Evolutionary conservation across 225 moss, liverwort and hornwort genomes (phyloP).

Genomic region (Pseudoscleropodium purum): DNA sequence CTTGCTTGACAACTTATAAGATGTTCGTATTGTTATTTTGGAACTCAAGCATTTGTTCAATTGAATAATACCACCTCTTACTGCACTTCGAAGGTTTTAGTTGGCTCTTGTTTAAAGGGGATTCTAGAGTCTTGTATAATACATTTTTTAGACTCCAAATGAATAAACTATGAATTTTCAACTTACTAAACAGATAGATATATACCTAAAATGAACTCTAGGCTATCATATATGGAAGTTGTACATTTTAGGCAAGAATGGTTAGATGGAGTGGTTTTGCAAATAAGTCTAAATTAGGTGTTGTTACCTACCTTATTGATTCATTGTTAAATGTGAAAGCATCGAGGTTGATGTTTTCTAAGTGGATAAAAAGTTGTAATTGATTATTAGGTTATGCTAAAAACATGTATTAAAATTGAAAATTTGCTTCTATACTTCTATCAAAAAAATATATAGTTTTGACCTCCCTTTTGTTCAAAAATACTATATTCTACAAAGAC

Average conservation of each 20-base stretch:
- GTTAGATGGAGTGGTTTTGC: background rate
- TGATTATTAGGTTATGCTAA: rapidly evolving
- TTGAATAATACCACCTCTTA: background rate
- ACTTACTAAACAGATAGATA: rapidly evolving
- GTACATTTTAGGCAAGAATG: background rate
- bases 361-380: background rate
- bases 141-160: background rate
- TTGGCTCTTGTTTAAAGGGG: rapidly evolving
- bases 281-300: background rate
- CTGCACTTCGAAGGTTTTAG: background rate
- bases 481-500: no score
- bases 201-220: rapidly evolving
- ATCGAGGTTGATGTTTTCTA: background rate
- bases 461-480: background rate
- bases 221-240: background rate
- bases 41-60: background rate
- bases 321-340: background rate
- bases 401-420: background rate
- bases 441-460: rapidly evolving
- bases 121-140: background rate
- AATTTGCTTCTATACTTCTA: background rate
- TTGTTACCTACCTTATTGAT: background rate
- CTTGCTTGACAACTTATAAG: no score
- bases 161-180: background rate
- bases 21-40: background rate